These are phyloP conservation scores for Sinapis alba DNA, from an alignment of 441 rosid genomes.

Conservation along the genomic window DNA sequence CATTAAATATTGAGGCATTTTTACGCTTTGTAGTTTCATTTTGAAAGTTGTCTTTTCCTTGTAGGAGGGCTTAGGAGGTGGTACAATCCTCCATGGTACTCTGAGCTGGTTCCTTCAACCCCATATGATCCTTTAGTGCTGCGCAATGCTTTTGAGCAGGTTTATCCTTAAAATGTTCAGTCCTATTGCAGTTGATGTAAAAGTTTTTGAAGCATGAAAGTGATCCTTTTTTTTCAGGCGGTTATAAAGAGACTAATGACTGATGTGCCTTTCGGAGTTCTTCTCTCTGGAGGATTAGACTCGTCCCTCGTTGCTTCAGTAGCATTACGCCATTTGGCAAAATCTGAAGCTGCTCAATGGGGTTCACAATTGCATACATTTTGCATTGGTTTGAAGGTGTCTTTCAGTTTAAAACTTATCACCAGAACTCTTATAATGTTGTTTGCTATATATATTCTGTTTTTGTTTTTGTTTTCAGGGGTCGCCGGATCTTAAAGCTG, in stretches of 20 bases:
- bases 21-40: conserved; percentile 21
- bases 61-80: conserved; percentile 89
- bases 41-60: conserved; percentile 1
- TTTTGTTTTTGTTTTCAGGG: conserved; percentile 63
- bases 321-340: conserved; percentile 77
- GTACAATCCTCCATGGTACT: conserved; percentile 91
- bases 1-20: neutral
- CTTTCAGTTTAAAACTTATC: neutral
- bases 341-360: conserved; percentile 91
- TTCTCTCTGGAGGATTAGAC: conserved; percentile 96
- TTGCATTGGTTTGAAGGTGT: conserved; percentile 97
- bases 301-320: conserved; percentile 99
- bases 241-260: conserved; percentile 96
- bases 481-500: conserved; percentile 94
- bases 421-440: neutral
- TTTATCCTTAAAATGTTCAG: conserved; percentile 4
- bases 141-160: conserved; percentile 86
- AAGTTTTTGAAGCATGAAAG: neutral
- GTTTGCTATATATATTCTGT: neutral
- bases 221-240: conserved; percentile 57
- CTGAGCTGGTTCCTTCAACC: conserved; percentile 81
- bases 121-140: conserved; percentile 77
- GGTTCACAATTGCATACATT: conserved; percentile 93
- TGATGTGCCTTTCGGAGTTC: conserved; percentile 98
- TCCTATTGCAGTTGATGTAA: neutral